Evolutionary conservation across 2,329 filamentous ascomycete genomes (phyloP), one percentile per base, ranked within the genome.

Genomic region (Elsinoe arachidis): DNA sequence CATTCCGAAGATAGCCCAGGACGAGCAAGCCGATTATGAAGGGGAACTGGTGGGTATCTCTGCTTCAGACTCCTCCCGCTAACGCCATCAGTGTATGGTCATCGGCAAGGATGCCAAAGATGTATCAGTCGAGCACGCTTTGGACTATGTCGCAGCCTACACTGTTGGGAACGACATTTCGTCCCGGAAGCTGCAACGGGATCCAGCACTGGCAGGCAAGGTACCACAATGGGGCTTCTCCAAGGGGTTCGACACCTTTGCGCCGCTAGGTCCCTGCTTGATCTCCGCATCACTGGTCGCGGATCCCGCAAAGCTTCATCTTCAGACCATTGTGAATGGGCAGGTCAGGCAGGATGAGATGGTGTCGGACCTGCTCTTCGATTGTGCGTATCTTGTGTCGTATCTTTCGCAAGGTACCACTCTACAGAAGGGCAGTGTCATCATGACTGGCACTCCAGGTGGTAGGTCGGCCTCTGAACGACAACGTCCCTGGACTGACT

Each of bases 171-270:
- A 84, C 61, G 80, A 83, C 61, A 70, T 84, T 0, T 78, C 76
- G 0, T 73, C 74, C 0, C 74, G 80, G 0, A 79, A 80, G 60
- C 68, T 76, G 34, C 80, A 83, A 61, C 68, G 76, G 2, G 75
- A 81, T 17, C 74, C 77, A 0, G 66, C 65, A 0, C 68, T 74
- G 1, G 79, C 79, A 0, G 79, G 79, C 0, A 72, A 68, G 0
- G 76, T 82, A 0, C 80, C 79, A 0, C 80, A 83, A 63, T 82
- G 78, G 76, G 74, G 76, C 0, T 83, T 81, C 61, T 75, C 72
- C 14, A 82, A 83, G 61, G 77, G 78, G 0, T 83, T 83, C 56
- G 79, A 83, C 61, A 79, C 73, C 0, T 82, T 73, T 61, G 77
- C 77, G 0, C 81, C 80, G 0, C 57, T 83, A 0, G 80, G 80